phyloP scores from a whole-genome alignment of 2,329 filamentous ascomycete genomes.

The Hypoxylon sp. region DNA sequence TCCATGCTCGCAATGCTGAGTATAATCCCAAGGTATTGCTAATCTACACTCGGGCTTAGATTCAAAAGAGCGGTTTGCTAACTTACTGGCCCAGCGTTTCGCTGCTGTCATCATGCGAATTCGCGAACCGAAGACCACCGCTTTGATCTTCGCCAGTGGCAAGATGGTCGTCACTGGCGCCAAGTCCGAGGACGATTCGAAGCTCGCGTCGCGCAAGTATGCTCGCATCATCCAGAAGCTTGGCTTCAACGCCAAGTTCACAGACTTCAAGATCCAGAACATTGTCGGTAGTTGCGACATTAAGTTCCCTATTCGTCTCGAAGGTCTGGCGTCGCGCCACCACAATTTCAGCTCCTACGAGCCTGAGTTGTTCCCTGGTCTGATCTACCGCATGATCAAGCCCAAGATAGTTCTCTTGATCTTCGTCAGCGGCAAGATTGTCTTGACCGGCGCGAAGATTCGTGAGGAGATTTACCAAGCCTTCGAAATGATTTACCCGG shows the following conservation, averaged over 20 bases:
- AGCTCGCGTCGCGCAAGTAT: constrained; percentile 96
- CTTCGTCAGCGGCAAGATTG: constrained; percentile 98
- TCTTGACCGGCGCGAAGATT: constrained; percentile 96
- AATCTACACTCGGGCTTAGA: constrained; percentile 47
- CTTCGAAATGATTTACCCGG: constrained; percentile 97
- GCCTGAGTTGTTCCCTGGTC: constrained; percentile 96
- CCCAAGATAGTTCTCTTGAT: constrained; percentile 98
- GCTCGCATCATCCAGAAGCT: constrained; percentile 99
- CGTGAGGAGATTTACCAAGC: constrained; percentile 98
- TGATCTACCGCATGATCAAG: constrained; percentile 99
- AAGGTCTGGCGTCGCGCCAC: constrained; percentile 95
- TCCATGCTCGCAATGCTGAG: constrained; percentile 98
- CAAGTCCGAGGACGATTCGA: constrained; percentile 97
- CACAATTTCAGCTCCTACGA: constrained; percentile 99
- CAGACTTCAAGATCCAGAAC: constrained; percentile 99
- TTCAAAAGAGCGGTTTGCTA: constrained; percentile 46
- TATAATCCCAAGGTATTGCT: constrained; percentile 94
- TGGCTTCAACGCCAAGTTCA: constrained; percentile 99
- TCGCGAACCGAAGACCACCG: constrained; percentile 97
- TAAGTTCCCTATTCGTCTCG: constrained; percentile 98
- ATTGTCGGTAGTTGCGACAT: constrained; percentile 99
- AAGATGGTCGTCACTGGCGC: constrained; percentile 99
- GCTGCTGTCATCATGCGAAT: constrained; percentile 99
- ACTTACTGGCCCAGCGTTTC: constrained; percentile 77
- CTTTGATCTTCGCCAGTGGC: constrained; percentile 95